phyloP scores from a whole-genome alignment of 2,329 filamentous ascomycete species.

The Neonectria ditissima region DNA sequence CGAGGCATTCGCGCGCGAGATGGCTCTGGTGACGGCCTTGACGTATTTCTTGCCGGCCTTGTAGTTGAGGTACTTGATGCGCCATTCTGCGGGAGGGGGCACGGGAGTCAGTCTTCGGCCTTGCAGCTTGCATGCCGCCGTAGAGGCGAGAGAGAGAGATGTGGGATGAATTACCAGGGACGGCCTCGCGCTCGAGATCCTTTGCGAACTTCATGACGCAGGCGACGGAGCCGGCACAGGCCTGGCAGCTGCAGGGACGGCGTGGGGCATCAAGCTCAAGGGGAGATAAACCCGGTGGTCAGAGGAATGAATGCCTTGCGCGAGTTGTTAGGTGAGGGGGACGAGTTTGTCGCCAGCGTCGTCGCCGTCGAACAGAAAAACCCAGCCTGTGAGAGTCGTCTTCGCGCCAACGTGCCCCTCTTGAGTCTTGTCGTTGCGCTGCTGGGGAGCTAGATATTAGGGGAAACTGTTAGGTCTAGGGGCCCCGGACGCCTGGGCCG shows the following conservation, averaged over 20 bases:
- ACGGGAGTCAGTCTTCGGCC: conserved; percentile 18
- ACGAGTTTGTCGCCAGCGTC: neutral
- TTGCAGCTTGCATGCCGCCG: neutral
- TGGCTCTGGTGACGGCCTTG: conserved; percentile 81
- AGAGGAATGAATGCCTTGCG: neutral
- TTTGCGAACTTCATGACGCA: conserved; percentile 74
- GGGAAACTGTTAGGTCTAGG: neutral
- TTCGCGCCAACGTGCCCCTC: conserved; percentile 36
- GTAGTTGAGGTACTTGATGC: conserved; percentile 93
- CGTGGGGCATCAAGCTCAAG: conserved; percentile 31
- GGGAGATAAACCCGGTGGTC: neutral
- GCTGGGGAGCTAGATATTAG: conserved; percentile 11
- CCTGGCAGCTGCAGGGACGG: conserved; percentile 23
- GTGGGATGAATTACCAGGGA: conserved; percentile 72
- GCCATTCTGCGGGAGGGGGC: conserved; percentile 74
- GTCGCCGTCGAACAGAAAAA: neutral
- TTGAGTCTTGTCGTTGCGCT: neutral
- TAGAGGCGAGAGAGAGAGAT: conserved; percentile 12
- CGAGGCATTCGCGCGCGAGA: conserved; percentile 70
- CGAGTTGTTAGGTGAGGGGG: neutral
- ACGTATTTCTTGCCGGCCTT: conserved; percentile 95
- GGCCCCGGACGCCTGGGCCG: conserved; percentile 10
- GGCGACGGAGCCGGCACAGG: conserved; percentile 25
- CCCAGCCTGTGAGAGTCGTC: conserved; percentile 12
- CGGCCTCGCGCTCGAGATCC: conserved; percentile 87